Base-by-base conservation (phyloP, 2,329 filamentous ascomycete genomes). In the Pseudocercospora pini-densiflorae region DNA sequence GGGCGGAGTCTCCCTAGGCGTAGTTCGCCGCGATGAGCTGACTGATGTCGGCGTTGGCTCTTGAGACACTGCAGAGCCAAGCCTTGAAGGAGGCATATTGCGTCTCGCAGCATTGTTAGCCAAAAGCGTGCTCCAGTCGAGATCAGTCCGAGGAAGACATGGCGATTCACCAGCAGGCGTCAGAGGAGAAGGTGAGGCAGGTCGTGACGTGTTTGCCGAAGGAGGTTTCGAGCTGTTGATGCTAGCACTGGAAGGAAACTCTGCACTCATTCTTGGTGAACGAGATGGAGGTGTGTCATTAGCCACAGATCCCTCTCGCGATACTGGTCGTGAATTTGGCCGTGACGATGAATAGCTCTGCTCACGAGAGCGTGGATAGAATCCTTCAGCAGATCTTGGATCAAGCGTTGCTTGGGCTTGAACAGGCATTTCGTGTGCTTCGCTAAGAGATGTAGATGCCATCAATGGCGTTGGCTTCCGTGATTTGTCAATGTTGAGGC, bases 41-140 rank as follows among this genome's bases (percentile, higher is more conserved):
- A 29, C 36, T 19, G 55, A 58, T 40, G 55, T 49, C 43, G 61
- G 27, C 19, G 62, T 60, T 14, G 62, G 45, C 36, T 36, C 59
- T 19, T 49, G 61, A 49, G 63, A 49, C 16, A 31, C 29, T 51
- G 36, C 12, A 43, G 31, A 14, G 29, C 29, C 21, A 4, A 77
- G 64, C 10, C 75, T 71, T 31, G 75, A 74, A 19, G 75, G 65
- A 33, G 71, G 71, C 65, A 72, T 72, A 36, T 65, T 51, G 19
- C 71, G 68, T 36, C 73, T 65, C 3, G 72, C 64, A 19, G 72
- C 71, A 59, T 75, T 74, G 3, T 71, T 73, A 40, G 74, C 74
- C 9, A 74, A 53, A 29, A 72, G 45, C 27, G 68, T 66, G 61
- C 68, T 75, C 76, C 76, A 77, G 55, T 77, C 76, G 3, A 74